Conservation (phyloP, 208 protist species). For the Trypanosoma cruzi region DNA sequence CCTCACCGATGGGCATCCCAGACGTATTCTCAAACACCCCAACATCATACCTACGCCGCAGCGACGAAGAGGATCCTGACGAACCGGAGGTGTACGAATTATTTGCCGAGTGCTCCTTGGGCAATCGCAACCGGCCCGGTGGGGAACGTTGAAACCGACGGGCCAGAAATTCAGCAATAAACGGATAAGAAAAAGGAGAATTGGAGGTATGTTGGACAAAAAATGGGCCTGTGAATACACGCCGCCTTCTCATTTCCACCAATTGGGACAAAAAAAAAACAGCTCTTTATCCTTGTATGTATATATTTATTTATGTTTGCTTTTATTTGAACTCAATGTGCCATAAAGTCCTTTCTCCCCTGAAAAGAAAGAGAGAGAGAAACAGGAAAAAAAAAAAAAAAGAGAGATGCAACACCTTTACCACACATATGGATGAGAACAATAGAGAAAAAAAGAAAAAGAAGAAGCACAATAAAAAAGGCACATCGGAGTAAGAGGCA, state of each 20-base stretch:
- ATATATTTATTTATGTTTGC: not conserved
- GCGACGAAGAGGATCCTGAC: conserved; percentile 2
- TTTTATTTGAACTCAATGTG: no score
- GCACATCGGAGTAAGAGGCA: not conserved
- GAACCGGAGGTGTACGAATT: not conserved
- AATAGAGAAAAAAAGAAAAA: conserved; percentile 26
- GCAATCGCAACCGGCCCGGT: conserved; percentile 16
- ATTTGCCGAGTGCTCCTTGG: not conserved
- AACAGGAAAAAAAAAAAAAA: not conserved
- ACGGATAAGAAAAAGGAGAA: not conserved
- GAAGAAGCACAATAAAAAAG: conserved; percentile 5
- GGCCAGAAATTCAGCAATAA: not conserved
- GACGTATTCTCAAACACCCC: conserved; percentile 15
- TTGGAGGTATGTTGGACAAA: not conserved
- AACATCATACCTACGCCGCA: not conserved
- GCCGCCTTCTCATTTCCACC: not conserved
- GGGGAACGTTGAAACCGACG: conserved; percentile 35
- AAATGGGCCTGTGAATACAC: not conserved
- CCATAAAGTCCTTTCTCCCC: no score
- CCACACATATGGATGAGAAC: not conserved
- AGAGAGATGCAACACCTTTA: not conserved
- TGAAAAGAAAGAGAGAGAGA: not conserved
- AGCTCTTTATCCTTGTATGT: no score
- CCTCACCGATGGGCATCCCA: conserved; percentile 26
- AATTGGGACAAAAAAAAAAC: not conserved